Conservation (phyloP, 495 filamentous ascomycete genomes). For the Penicillium cataractarum region DNA sequence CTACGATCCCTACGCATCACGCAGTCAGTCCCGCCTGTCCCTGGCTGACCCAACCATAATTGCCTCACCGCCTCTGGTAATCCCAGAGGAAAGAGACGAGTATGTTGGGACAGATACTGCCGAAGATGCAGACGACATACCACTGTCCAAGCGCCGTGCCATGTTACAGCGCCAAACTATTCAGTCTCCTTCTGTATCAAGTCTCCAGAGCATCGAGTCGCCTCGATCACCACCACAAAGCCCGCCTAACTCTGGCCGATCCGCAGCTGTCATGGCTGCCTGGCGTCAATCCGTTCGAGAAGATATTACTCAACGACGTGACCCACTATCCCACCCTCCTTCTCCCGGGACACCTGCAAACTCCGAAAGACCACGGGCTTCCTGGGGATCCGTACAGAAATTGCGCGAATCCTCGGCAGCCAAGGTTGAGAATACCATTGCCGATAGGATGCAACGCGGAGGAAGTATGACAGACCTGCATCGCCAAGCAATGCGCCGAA, state of each 20-base stretch:
- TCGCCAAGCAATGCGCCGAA: constrained; percentile 75
- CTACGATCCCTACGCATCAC: constrained; percentile 38
- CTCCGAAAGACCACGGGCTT: constrained; percentile 26
- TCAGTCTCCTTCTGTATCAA: constrained; percentile 22
- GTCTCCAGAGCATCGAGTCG: constrained; percentile 21
- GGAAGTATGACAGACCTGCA: constrained; percentile 78
- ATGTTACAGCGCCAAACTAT: constrained; percentile 48
- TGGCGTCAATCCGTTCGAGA: constrained; percentile 74
- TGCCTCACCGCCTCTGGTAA: constrained; percentile 23
- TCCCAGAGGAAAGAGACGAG: constrained; percentile 40
- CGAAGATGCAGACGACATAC: constrained; percentile 62
- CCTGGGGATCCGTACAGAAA: constrained; percentile 33
- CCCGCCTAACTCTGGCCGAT: constrained; percentile 42
- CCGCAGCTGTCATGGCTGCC: constrained; percentile 68
- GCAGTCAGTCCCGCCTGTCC: constrained; percentile 37
- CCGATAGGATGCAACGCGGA: constrained; percentile 76
- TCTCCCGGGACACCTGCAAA: constrained; percentile 13
- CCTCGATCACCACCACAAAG: constrained; percentile 19
- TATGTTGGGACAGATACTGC: neutral
- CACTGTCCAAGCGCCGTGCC: constrained; percentile 68
- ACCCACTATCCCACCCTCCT: constrained; percentile 36
- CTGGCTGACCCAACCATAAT: constrained; percentile 22
- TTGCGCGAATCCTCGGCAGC: constrained; percentile 36
- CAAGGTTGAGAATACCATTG: constrained; percentile 58
- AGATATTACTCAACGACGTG: constrained; percentile 53